Percentiles rank a stretch among this genome's conserved stretches.
Evolutionary conservation across 768 basidiomycete species (phyloP).

Genomic region (Russula dissimulans): DNA sequence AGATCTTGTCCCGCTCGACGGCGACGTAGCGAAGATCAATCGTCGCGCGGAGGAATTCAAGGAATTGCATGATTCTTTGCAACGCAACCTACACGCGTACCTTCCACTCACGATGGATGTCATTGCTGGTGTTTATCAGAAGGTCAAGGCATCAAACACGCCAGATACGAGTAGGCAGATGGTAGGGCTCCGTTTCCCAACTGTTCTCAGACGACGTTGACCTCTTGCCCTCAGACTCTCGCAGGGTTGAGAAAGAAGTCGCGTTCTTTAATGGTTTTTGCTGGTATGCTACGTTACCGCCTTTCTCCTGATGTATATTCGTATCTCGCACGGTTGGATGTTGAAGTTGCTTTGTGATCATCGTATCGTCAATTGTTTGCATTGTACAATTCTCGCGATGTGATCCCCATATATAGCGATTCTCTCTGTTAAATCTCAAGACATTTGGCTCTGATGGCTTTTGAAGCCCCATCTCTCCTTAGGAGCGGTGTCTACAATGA

Average conservation of each 20-base stretch:
- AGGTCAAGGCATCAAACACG: constrained; percentile 58
- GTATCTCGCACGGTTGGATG: constrained; percentile 76
- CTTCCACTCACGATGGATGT: constrained; percentile 89
- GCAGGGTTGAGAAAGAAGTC: constrained; percentile 67
- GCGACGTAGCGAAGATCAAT: constrained; percentile 78
- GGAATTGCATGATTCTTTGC: constrained; percentile 75
- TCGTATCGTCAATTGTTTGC: not conserved
- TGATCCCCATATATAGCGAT: no score
- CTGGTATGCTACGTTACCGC: constrained; percentile 78
- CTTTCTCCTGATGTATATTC: constrained; percentile 88
- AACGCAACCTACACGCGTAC: constrained; percentile 83
- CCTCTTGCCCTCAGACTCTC: constrained; percentile 41
- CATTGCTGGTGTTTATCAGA: constrained; percentile 72
- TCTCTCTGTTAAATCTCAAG: no score
- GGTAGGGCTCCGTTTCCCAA: constrained; percentile 35
- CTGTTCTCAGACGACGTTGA: constrained; percentile 19
- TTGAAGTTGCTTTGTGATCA: constrained; percentile 66
- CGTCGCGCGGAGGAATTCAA: constrained; percentile 84
- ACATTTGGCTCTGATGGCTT: no score
- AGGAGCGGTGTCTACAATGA: no score
- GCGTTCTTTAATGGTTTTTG: constrained; percentile 80
- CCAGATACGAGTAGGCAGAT: constrained; percentile 71
- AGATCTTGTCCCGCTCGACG: constrained; percentile 77
- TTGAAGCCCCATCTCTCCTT: no score
- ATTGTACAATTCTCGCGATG: not conserved